phyloP scores from a whole-genome alignment of 371 early-diverging fungal species.

The Choanephora cucurbitarum region DNA sequence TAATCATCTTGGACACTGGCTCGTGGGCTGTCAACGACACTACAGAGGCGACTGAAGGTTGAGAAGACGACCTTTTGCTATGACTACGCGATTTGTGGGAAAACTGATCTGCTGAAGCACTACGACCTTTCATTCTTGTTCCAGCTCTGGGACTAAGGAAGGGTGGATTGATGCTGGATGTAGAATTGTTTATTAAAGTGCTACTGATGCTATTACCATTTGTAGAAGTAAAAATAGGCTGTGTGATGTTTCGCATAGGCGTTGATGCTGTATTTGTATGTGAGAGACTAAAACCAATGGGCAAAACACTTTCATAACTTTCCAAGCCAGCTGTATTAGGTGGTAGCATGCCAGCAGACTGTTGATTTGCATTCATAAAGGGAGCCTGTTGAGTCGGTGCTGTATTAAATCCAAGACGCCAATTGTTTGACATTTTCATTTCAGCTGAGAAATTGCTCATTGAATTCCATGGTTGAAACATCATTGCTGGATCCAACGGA shows the following conservation, averaged over 20 bases:
- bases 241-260: too few relatives aligned
- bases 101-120: slow-evolving; percentile 5
- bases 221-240: too few relatives aligned
- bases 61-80: slow-evolving; percentile 37
- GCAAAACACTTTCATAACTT: too few relatives aligned
- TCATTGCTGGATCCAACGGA: slow-evolving; percentile 1
- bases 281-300: too few relatives aligned
- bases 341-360: too few relatives aligned
- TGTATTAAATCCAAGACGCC: too few relatives aligned
- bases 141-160: not conserved
- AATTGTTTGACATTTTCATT: not conserved
- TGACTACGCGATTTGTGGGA: slow-evolving; percentile 4
- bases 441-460: not conserved
- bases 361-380: too few relatives aligned
- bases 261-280: too few relatives aligned
- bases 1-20: slow-evolving; percentile 39
- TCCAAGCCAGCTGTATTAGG: too few relatives aligned
- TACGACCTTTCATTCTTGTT: slow-evolving; percentile 1
- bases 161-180: not conserved
- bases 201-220: too few relatives aligned
- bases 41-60: slow-evolving; percentile 48
- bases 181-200: too few relatives aligned
- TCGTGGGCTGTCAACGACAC: slow-evolving; percentile 55
- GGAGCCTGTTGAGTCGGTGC: too few relatives aligned
- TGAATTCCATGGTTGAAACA: slow-evolving; percentile 4